Conservation (phyloP, 805 yeast species). For the Barnettozyma californica region DNA sequence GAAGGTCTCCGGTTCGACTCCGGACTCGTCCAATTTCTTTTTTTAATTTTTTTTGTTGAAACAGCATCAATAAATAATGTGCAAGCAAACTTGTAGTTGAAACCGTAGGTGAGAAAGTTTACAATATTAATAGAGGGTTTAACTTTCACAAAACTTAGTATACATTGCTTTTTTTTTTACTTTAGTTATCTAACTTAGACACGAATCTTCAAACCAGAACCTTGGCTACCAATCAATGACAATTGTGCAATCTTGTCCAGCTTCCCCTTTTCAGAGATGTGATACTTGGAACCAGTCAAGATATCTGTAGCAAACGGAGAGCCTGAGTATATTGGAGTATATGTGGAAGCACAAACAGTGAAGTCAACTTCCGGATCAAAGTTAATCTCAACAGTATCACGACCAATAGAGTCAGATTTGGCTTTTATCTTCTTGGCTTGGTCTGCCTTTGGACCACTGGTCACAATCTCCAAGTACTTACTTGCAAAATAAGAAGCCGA, state of each 20-base stretch:
- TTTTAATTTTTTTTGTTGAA: no score
- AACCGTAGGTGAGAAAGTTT: no score
- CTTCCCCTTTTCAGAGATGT: constrained; percentile 69
- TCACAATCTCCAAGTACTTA: constrained; percentile 65
- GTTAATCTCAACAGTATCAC: constrained; percentile 85
- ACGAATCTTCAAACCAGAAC: constrained; percentile 73
- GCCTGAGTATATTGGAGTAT: constrained; percentile 84
- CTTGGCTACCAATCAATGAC: constrained; percentile 83
- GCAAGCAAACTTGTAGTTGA: no score
- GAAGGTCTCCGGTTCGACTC: constrained; percentile 77
- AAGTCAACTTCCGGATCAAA: constrained; percentile 91
- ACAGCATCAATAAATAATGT: no score
- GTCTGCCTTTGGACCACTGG: constrained; percentile 78
- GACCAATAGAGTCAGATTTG: constrained; percentile 72
- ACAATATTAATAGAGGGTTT: no score
- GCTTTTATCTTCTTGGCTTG: constrained; percentile 80
- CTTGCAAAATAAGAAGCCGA: constrained; percentile 87
- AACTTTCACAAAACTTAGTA: not conserved
- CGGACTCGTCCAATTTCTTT: constrained; percentile 60
- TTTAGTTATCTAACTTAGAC: constrained; percentile 1
- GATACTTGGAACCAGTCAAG: constrained; percentile 85
- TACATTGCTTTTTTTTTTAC: not conserved
- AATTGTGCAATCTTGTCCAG: constrained; percentile 71
- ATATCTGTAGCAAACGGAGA: constrained; percentile 67
- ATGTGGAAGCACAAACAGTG: constrained; percentile 81